Evolutionary conservation across 192 early-diverging fungal species (phyloP).

Genomic region (Coemansia reversa): DNA sequence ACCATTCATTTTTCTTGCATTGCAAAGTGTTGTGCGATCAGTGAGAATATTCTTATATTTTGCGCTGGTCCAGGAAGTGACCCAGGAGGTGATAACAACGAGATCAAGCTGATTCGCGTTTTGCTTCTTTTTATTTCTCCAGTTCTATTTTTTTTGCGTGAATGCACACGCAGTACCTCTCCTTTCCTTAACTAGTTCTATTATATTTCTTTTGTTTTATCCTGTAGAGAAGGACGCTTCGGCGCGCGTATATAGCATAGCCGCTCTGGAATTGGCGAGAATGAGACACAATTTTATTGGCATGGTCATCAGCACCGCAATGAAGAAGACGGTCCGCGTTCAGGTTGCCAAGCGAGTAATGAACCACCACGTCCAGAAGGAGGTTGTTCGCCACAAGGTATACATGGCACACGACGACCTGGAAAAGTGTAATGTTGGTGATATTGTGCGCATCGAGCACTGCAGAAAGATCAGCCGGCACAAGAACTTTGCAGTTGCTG

Average conservation of each 20-base stretch:
- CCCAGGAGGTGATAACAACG: not conserved
- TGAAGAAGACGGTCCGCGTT: conserved; percentile 91
- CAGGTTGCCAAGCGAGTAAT: conserved; percentile 71
- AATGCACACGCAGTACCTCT: not conserved
- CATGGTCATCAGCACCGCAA: conserved; percentile 83
- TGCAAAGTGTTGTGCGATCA: not conserved
- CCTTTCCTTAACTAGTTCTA: not conserved
- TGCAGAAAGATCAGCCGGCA: conserved; percentile 82
- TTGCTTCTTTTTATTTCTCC: not conserved
- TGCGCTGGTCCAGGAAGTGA: too few species aligned
- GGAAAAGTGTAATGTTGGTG: conserved; percentile 78
- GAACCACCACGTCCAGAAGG: conserved; percentile 69
- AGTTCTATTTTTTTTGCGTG: not conserved
- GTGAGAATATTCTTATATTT: too few species aligned
- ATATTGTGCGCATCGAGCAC: conserved; percentile 88
- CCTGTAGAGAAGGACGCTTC: conserved; percentile 1
- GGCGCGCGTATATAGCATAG: not conserved
- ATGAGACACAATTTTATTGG: conserved; percentile 82
- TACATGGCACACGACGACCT: conserved; percentile 87
- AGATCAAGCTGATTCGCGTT: not conserved
- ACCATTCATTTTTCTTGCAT: not conserved
- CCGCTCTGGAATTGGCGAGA: not conserved
- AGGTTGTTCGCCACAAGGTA: conserved; percentile 78
- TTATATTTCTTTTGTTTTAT: not conserved
- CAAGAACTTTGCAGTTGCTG: conserved; percentile 87